Evolutionary conservation across 805 yeast species (phyloP).

Genomic region (Dipodascus geniculatus): DNA sequence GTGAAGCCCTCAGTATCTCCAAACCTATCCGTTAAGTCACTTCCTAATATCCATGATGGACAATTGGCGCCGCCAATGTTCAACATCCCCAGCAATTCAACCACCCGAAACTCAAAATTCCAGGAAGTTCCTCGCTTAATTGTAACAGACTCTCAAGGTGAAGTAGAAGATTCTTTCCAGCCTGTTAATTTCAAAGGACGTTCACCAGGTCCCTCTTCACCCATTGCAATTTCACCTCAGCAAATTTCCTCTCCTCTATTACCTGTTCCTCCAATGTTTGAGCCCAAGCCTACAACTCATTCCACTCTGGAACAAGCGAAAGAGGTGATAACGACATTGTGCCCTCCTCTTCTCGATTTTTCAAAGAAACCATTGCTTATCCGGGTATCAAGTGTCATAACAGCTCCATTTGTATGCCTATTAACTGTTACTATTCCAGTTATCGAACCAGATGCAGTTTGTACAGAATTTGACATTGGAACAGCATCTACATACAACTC

Average conservation of each 20-base stretch:
- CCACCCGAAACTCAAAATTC: neutral
- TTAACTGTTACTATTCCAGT: slow-evolving; percentile 25
- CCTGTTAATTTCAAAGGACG: neutral
- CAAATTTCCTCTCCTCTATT: neutral
- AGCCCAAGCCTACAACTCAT: neutral
- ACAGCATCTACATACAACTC: slow-evolving; percentile 12
- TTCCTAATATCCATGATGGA: neutral
- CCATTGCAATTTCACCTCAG: neutral
- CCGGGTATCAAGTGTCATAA: slow-evolving; percentile 17
- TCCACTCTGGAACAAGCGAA: neutral
- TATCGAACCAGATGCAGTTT: slow-evolving; percentile 12
- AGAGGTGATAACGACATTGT: slow-evolving; percentile 10
- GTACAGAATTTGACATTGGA: slow-evolving; percentile 3
- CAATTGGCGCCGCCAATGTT: neutral
- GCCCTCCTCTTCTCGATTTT: slow-evolving; percentile 22
- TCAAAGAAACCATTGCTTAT: slow-evolving; percentile 16
- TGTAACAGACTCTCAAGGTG: neutral
- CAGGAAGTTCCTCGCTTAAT: neutral
- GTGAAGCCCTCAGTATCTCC: neutral
- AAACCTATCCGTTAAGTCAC: neutral
- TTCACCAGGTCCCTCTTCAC: neutral
- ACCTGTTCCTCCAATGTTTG: neutral
- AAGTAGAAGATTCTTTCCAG: neutral
- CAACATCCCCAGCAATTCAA: neutral
- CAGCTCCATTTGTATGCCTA: slow-evolving; percentile 23